Conservation (phyloP, 495 filamentous ascomycete species). For the Hypoxylon rickii region DNA sequence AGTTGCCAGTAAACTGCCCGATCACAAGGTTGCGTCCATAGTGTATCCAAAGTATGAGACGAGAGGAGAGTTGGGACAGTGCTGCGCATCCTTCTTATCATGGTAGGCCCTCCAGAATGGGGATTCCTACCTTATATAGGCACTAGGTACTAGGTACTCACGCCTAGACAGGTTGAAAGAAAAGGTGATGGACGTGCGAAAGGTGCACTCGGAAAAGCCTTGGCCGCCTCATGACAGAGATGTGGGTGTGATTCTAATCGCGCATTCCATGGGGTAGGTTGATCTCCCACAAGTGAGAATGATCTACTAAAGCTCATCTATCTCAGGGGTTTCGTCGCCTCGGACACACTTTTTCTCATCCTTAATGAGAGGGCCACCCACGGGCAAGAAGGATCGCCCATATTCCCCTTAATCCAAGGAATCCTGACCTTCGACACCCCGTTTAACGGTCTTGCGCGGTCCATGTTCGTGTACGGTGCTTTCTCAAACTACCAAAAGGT, state of each 20-base stretch:
- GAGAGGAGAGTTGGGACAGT: slow-evolving; percentile 77
- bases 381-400: slow-evolving; percentile 37
- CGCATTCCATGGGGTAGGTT: slow-evolving; percentile 85
- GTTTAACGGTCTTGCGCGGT: slow-evolving; percentile 84
- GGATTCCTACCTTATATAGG: not conserved
- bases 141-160: slow-evolving; percentile 8
- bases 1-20: slow-evolving; percentile 70
- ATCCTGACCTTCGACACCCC: slow-evolving; percentile 94
- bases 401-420: slow-evolving; percentile 74
- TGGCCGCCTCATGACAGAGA: slow-evolving; percentile 86
- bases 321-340: slow-evolving; percentile 80
- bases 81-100: slow-evolving; percentile 76
- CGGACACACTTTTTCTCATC: slow-evolving; percentile 72
- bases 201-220: slow-evolving; percentile 68
- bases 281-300: not conserved
- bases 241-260: slow-evolving; percentile 80
- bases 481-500: slow-evolving; percentile 87
- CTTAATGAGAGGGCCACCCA: slow-evolving; percentile 46
- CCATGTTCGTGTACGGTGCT: slow-evolving; percentile 87
- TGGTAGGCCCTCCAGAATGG: slow-evolving; percentile 60
- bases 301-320: not conserved
- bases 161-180: slow-evolving; percentile 71
- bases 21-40: slow-evolving; percentile 68
- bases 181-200: slow-evolving; percentile 86
- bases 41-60: slow-evolving; percentile 94